Conservation (phyloP, 495 filamentous ascomycete genomes). For the Daldinia bambusicola region DNA sequence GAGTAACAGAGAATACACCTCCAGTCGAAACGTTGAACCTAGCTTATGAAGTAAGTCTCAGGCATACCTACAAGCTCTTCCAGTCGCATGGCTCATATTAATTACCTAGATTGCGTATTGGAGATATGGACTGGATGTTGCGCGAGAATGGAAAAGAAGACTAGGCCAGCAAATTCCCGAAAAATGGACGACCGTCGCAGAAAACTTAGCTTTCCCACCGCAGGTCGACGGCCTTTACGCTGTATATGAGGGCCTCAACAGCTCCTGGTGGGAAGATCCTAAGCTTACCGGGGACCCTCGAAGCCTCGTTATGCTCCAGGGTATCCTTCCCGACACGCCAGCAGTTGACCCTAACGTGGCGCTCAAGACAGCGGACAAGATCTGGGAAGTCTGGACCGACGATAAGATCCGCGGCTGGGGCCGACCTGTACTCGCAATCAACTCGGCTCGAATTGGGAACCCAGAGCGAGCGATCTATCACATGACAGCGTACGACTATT, state of each 20-base stretch:
- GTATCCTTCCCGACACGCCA: conserved; percentile 51
- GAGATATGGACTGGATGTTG: conserved; percentile 58
- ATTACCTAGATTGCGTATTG: conserved; percentile 55
- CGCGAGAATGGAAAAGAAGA: conserved; percentile 44
- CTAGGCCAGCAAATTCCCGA: conserved; percentile 48
- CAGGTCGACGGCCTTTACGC: conserved; percentile 50
- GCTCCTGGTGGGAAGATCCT: conserved; percentile 51
- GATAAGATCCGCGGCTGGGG: conserved; percentile 55
- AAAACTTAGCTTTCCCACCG: conserved; percentile 53
- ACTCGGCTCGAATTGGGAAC: conserved; percentile 49
- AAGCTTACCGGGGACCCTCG: conserved; percentile 52
- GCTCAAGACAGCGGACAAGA: conserved; percentile 48
- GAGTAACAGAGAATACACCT: conserved; percentile 55
- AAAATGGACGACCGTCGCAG: conserved; percentile 49
- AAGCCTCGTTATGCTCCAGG: conserved; percentile 53
- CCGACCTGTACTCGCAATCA: conserved; percentile 54
- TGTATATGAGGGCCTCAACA: conserved; percentile 54
- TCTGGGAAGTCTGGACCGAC: conserved; percentile 54
- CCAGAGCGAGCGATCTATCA: conserved; percentile 50
- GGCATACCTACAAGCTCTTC: neutral
- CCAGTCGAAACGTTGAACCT: conserved; percentile 53
- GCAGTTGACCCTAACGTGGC: conserved; percentile 49
- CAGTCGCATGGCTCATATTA: neutral
- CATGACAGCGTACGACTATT: conserved; percentile 50
- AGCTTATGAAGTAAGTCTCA: conserved; percentile 45